A percentile compares a stretch with the other conserved stretches of the same genome.
Conservation (phyloP, 1,284 basidiomycete species). For the Bothia castanella region DNA sequence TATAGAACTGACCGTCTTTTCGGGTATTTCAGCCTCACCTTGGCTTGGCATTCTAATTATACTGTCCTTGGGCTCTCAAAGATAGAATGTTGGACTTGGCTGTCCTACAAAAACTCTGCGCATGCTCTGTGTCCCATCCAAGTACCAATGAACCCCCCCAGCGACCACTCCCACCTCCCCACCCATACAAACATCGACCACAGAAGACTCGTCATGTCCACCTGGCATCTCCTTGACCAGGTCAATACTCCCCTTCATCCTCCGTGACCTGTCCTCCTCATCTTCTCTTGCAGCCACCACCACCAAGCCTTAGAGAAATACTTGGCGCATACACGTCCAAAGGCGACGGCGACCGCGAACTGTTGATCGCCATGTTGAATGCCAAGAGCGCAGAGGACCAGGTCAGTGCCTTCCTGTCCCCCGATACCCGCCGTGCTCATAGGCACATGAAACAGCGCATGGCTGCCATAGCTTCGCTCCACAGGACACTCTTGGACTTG, state of each 20-base stretch:
- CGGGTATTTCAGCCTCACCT: slow-evolving; percentile 36
- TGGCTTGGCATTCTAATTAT: slow-evolving; percentile 39
- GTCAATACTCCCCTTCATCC: slow-evolving; percentile 25
- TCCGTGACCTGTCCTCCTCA: slow-evolving; percentile 19
- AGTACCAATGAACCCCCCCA: slow-evolving; percentile 26
- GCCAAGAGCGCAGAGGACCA: slow-evolving; percentile 90
- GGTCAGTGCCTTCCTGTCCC: slow-evolving; percentile 38
- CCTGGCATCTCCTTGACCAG: slow-evolving; percentile 48
- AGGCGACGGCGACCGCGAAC: slow-evolving; percentile 86
- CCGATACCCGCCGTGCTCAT: slow-evolving; percentile 12
- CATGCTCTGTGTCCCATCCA: slow-evolving; percentile 17
- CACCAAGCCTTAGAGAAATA: slow-evolving; percentile 79
- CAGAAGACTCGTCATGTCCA: slow-evolving; percentile 38
- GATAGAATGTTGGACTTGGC: slow-evolving; percentile 40
- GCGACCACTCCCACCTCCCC: slow-evolving; percentile 25
- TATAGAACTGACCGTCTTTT: slow-evolving; percentile 22
- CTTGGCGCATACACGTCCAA: slow-evolving; percentile 77
- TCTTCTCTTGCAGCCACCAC: slow-evolving; percentile 48
- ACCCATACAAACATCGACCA: slow-evolving; percentile 26
- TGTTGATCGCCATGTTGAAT: slow-evolving; percentile 82
- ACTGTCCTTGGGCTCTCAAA: slow-evolving; percentile 29
- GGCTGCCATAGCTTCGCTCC: slow-evolving; percentile 63
- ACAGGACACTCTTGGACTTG: slow-evolving; percentile 64
- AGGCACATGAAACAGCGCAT: slow-evolving; percentile 47
- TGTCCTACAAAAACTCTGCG: slow-evolving; percentile 37